Evolutionary conservation across 306 rosid genomes (phyloP), one percentile per base, ranked within the genome.

Genomic region (Vigna trinervia): DNA sequence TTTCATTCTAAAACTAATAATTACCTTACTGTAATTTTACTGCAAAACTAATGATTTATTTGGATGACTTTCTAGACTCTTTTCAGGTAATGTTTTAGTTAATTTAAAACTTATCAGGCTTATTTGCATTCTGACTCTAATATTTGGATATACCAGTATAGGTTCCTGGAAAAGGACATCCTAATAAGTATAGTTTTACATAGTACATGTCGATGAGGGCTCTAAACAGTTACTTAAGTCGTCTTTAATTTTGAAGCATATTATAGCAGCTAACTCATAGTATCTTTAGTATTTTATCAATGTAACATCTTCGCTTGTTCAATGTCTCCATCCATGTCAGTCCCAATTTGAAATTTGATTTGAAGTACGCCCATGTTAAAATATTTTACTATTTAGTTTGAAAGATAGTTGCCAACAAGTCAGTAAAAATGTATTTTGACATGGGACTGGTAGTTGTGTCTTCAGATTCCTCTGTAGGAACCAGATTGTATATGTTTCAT

Each of bases 361-460:
- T 68, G 71, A 43, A 34, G 39, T 46, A 43, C 3, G 13, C 43
- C 20, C 13, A 58, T 69, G 56, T 57, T 74, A 15, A 46, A 32
- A 73, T 64, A 26, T 45, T 58, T 15, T 28, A 58, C 58, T 12
- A 12, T 19, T 26, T 69, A 75, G 48, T 57, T 77, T 77, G 63
- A 36, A 71, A 60, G 41, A 76, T 65, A 63, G 30, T 52, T 52
- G 26, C 4, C 0, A 28, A 58, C 58, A 48, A 45, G 46, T 78
- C 15, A 34, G 71, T 73, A 51, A 6, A 32, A 48, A 39, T 56
- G 50, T 59, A 17, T 41, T 28, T 46, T 45, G 71, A 60, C 76
- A 67, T 15, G 62, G 46, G 81, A 43, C 41, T 69, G 81, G 67
- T 66, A 52, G 76, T 45, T 65, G 54, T 34, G 14, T 45, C 53